Conservation (phyloP, 2,329 filamentous ascomycete species). For the Clonostachys rosea region DNA sequence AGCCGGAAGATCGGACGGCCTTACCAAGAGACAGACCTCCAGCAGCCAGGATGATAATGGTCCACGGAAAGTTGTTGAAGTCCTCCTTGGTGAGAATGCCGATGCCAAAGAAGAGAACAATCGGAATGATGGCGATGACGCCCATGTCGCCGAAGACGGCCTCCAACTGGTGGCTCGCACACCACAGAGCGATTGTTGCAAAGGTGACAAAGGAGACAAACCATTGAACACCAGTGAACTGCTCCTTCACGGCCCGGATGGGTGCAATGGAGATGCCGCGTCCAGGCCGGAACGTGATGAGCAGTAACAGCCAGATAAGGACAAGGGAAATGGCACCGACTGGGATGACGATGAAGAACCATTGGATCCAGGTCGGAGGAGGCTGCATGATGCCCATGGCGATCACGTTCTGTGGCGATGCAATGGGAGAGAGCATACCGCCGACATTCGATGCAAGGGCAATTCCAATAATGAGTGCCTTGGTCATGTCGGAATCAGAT, state of each 20-base stretch:
- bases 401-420: constrained; percentile 95
- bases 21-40: constrained; percentile 91
- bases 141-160: constrained; percentile 94
- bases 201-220: constrained; percentile 86
- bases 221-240: constrained; percentile 84
- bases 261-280: constrained; percentile 85
- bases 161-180: constrained; percentile 84
- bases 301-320: constrained; percentile 82
- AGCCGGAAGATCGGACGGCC: constrained; percentile 86
- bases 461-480: constrained; percentile 91
- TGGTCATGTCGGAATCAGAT: constrained; percentile 86
- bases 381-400: constrained; percentile 94
- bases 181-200: constrained; percentile 86
- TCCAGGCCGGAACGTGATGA: constrained; percentile 81
- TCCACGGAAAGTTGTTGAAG: constrained; percentile 99
- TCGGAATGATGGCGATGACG: constrained; percentile 92
- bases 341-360: constrained; percentile 95
- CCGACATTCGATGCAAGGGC: constrained; percentile 94
- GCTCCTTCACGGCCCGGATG: constrained; percentile 84
- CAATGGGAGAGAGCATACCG: constrained; percentile 93
- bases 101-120: constrained; percentile 93
- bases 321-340: constrained; percentile 87
- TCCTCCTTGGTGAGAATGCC: constrained; percentile 97
- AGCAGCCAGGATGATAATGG: constrained; percentile 96
- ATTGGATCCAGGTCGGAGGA: constrained; percentile 85